These are phyloP conservation scores for Gossypium longicalyx DNA, from an alignment of 345 rosid genomes.

Conservation along the genomic window DNA sequence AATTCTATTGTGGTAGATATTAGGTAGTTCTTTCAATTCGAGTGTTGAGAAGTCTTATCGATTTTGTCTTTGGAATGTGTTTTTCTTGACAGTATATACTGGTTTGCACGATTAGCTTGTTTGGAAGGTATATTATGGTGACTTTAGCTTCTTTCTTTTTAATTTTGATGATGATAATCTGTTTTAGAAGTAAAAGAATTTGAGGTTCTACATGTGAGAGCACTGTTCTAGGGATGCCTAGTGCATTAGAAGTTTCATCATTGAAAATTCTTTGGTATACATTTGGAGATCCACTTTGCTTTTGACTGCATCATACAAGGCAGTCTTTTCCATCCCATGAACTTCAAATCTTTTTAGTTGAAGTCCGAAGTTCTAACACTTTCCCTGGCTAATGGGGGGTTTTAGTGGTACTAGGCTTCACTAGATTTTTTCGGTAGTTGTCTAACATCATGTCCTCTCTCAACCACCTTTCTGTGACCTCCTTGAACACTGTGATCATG, in stretches of 20 bases:
- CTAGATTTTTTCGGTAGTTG: not conserved
- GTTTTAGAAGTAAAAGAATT: constrained; percentile 1
- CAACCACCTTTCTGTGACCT: too few relatives aligned
- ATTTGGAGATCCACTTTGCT: not conserved
- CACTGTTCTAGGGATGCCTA: not conserved
- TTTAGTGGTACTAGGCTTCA: not conserved
- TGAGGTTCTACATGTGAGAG: not conserved
- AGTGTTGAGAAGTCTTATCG: not conserved
- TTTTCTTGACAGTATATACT: not conserved
- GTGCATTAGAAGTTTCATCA: not conserved
- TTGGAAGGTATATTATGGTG: not conserved
- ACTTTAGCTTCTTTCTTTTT: not conserved
- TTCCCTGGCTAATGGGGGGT: not conserved
- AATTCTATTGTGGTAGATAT: not conserved
- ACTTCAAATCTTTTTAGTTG: not conserved
- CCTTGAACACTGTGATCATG: not conserved
- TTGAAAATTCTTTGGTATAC: not conserved
- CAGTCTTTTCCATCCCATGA: not conserved
- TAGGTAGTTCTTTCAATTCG: not conserved
- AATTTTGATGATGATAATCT: not conserved
- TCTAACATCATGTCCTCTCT: not conserved
- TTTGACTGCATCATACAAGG: not conserved
- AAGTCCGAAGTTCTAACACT: not conserved
- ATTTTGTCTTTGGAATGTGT: not conserved
- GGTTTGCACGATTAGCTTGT: not conserved